These are phyloP conservation scores for Globisporangium recalcitrans DNA, from an alignment of 352 stramenopile genomes.

Conservation along the genomic window DNA sequence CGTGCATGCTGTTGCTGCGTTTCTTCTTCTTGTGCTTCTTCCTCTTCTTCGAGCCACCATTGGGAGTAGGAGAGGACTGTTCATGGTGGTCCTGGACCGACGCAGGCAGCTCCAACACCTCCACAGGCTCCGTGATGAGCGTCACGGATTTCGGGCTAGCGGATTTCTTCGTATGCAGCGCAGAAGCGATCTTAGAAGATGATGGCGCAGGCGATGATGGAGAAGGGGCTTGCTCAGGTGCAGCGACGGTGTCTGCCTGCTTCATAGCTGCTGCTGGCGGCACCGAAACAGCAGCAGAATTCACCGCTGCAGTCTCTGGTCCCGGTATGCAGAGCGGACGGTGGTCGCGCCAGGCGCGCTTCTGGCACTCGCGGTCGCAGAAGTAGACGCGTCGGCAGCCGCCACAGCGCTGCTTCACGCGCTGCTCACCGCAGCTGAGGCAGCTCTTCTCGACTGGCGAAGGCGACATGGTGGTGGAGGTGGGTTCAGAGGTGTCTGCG, in stretches of 20 bases:
- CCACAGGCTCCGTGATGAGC: slow-evolving; percentile 35
- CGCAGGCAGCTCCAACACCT: slow-evolving; percentile 33
- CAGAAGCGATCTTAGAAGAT: not conserved
- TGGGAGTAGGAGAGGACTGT: not conserved
- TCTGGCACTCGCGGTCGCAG: slow-evolving; percentile 73
- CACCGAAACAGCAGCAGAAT: not conserved
- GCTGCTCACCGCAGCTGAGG: slow-evolving; percentile 32
- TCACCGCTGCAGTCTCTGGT: slow-evolving; percentile 4
- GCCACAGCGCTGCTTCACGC: slow-evolving; percentile 69
- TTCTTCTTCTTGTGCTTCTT: slow-evolving; percentile 68
- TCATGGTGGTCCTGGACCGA: slow-evolving; percentile 10
- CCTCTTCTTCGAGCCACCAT: slow-evolving; percentile 42
- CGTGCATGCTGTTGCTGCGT: slow-evolving; percentile 68
- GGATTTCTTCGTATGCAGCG: slow-evolving; percentile 12
- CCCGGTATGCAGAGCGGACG: slow-evolving; percentile 33
- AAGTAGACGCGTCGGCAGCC: slow-evolving; percentile 70
- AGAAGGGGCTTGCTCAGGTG: not conserved
- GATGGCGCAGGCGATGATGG: not conserved
- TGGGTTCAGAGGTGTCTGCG: not conserved
- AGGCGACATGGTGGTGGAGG: not conserved
- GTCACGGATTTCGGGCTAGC: slow-evolving; percentile 34
- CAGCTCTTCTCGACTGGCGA: slow-evolving; percentile 19
- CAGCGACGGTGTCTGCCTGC: not conserved
- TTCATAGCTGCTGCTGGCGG: slow-evolving; percentile 6
- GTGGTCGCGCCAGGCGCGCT: slow-evolving; percentile 51